Base-by-base conservation (phyloP, 1,284 basidiomycete species). In the Fomitopsis betulina region DNA sequence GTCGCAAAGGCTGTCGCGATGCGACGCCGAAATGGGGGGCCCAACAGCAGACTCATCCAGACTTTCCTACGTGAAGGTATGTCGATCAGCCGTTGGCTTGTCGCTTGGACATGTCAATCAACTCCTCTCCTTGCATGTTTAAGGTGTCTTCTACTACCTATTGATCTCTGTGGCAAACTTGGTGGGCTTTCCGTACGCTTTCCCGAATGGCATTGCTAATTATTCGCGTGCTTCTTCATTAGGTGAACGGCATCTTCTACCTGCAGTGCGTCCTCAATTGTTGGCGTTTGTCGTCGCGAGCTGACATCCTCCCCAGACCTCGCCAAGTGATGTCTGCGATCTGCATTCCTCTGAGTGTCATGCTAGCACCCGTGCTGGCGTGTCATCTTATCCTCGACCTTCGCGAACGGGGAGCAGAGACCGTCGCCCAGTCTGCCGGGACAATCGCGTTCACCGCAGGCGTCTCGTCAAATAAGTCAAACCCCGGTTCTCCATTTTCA, bases 311-410 rank as follows among this genome's bases (percentile, higher is more conserved):
- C 10, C 19, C 1, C 59, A 91, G 88, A 74, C 89, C 87, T 54
- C 86, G 85, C 56, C 86, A 88, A 71, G 85, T 82, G 27, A 90
- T 91, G 63, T 90, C 89, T 17, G 89, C 89, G n/a, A 85, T 91
- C 64, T 89, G 89, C 65, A 91, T 91, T 62, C 89, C 89, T n/a
- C 76, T 91, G 61, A 90, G 88, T 65, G 85, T 91, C n/a, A 89
- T 91, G 87, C 79, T 91, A 65, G 84, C 83, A n/a, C 89, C 89
- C 23, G 72, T 91, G 27, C 79, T 91, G 27, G 88, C 89, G 3
- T 90, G 89, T 68, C 83, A 89, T 58, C 78, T 91, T 40, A 89
- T 91, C 67, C 79, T 91, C 55, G 88, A 91, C 67, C 79, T 91
- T 58, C 86, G 86, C 30, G 83, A 89, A 67, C 84, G 89, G 59